Percentiles rank a stretch among this genome's conserved stretches.
Conservation (phyloP, 768 basidiomycete species). For the Kwoniella europaea region DNA sequence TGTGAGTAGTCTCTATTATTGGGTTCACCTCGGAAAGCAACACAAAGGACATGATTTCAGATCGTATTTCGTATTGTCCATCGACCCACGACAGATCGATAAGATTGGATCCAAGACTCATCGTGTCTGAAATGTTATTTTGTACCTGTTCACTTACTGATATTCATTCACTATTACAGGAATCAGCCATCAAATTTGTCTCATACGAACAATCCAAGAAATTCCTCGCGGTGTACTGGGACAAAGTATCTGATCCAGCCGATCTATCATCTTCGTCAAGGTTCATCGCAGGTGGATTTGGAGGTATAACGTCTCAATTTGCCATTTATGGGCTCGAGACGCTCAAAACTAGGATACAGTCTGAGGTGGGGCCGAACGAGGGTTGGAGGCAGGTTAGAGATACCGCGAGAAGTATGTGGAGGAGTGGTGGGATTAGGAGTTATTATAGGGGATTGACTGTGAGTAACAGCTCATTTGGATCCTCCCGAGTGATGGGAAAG, state of each 20-base stretch:
- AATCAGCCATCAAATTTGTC: constrained; percentile 98
- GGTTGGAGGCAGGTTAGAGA: constrained; percentile 61
- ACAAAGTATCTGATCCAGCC: constrained; percentile 82
- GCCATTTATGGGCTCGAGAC: constrained; percentile 96
- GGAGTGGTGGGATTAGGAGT: constrained; percentile 74
- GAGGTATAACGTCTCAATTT: constrained; percentile 71
- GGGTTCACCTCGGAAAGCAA: too few relatives aligned
- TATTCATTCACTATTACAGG: constrained; percentile 55
- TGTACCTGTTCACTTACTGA: not conserved
- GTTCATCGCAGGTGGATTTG: constrained; percentile 93
- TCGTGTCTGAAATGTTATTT: too few relatives aligned
- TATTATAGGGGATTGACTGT: constrained; percentile 92
- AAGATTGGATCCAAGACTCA: too few relatives aligned
- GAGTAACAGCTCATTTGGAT: constrained; percentile 56
- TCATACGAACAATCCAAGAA: constrained; percentile 95
- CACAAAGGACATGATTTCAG: too few relatives aligned
- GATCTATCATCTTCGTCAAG: constrained; percentile 90
- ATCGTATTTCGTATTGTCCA: too few relatives aligned
- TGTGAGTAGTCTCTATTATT: constrained; percentile 40
- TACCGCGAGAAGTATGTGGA: constrained; percentile 77
- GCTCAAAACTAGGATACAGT: constrained; percentile 99
- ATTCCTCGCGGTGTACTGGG: constrained; percentile 87
- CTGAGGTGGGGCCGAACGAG: constrained; percentile 64
- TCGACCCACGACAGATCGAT: too few relatives aligned
- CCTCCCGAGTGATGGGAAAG: not conserved